Evolutionary conservation across 148 eudicot species (phyloP), one percentile per base, ranked within the genome.

Genomic region (Chenopodium formosanum): DNA sequence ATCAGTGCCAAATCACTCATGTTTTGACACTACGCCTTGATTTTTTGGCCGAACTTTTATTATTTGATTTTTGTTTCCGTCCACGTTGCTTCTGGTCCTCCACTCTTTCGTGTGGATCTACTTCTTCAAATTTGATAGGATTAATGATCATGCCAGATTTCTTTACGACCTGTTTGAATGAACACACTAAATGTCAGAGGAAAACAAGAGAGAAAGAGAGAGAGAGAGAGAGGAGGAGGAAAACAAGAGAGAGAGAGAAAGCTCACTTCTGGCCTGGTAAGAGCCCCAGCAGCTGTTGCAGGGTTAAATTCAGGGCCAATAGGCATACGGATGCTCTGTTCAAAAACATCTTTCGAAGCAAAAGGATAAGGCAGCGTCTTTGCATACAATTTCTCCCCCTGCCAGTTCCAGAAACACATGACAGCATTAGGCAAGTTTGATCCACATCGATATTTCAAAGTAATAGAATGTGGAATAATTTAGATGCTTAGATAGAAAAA

Each of bases 251-350:
- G 62, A 56, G 62, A 56, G 66, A 66, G 29, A 71, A 22, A 77
- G 88, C 90, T 77, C 75, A 97, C 99, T 62, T 92, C 98, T 67
- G 99, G 99, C 20, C 93, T 91, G 77, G 81, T 94, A 78, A 97
- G 94, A 86, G 90, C 95, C 75, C 93, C 87, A 82, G 87, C 66
- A 48, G 90, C 80, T 10, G 88, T 88, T 68, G 86, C 89, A 31
- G 99, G 99, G 88, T 97, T 94, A 27, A 80, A 97, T 80, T 94
- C 98, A 60, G 99, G 99, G 4, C 97, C 99, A 83, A 97, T 87
- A 34, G 99, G 99, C 93, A 91, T 92, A 22, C 98, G 90, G 27
- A 82, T 90, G 85, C 93, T 91, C 82, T 78, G 90, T 53, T 94
- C 95, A 85, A 80, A 92, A 63, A 86, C 93, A 74, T 90, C 99